Evolutionary conservation across 257 asterid species (phyloP).

Genomic region (Ehretia macrophylla): DNA sequence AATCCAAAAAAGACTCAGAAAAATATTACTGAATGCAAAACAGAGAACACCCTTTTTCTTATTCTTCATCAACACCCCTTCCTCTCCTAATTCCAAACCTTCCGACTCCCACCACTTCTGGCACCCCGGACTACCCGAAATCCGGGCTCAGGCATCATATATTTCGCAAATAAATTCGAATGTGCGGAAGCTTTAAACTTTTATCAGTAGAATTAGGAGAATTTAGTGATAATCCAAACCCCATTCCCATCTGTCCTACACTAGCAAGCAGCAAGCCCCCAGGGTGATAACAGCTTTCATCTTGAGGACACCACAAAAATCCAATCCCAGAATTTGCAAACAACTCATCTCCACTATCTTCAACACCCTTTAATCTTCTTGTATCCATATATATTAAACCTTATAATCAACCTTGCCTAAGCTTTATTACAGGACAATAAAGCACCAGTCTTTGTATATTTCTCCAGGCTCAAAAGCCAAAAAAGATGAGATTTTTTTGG

Average conservation of each 20-base stretch:
- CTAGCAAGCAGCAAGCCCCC: slow-evolving; percentile 44
- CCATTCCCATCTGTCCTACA: slow-evolving; percentile 41
- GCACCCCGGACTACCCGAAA: slow-evolving; percentile 16
- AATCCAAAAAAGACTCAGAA: too few relatives aligned
- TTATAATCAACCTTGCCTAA: neutral
- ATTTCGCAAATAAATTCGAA: slow-evolving; percentile 21
- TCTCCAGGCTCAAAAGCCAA: too few relatives aligned
- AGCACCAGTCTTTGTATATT: too few relatives aligned
- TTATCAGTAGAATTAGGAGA: slow-evolving; percentile 21
- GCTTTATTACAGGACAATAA: too few relatives aligned
- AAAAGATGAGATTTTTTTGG: too few relatives aligned
- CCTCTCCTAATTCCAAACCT: slow-evolving; percentile 14
- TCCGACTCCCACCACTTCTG: slow-evolving; percentile 22
- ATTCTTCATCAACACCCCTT: slow-evolving; percentile 7
- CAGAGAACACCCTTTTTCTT: slow-evolving; percentile 31
- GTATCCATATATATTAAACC: slow-evolving; percentile 22
- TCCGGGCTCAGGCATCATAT: slow-evolving; percentile 22
- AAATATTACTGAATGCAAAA: slow-evolving; percentile 8
- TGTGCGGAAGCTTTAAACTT: slow-evolving; percentile 20
- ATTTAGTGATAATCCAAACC: slow-evolving; percentile 29
- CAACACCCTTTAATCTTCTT: slow-evolving; percentile 17
- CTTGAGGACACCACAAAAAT: slow-evolving; percentile 38
- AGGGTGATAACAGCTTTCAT: slow-evolving; percentile 20
- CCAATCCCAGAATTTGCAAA: slow-evolving; percentile 30
- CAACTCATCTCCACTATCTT: slow-evolving; percentile 14